phyloP scores from a whole-genome alignment of 768 basidiomycete genomes.

The Boletus rufocinnamomeus region DNA sequence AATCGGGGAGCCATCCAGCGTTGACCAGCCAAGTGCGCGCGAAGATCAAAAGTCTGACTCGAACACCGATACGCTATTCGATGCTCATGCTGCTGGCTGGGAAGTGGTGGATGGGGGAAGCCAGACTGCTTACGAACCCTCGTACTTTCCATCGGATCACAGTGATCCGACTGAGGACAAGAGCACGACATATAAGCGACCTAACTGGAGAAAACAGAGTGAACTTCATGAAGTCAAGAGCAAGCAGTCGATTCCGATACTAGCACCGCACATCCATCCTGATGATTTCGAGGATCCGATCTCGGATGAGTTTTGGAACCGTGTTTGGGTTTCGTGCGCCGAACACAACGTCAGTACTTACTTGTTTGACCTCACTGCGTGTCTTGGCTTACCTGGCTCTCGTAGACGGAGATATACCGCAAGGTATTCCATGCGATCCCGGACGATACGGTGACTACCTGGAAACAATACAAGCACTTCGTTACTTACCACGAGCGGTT shows the following conservation, averaged over 20 bases:
- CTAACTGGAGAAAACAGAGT: conserved; percentile 58
- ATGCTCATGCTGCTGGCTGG: conserved; percentile 43
- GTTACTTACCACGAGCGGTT: conserved; percentile 72
- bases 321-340: conserved; percentile 85
- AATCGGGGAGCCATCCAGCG: conserved; percentile 26
- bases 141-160: conserved; percentile 45
- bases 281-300: conserved; percentile 89
- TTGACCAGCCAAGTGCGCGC: conserved; percentile 29
- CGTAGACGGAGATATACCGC: conserved; percentile 90
- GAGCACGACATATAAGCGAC: conserved; percentile 48
- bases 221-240: conserved; percentile 55
- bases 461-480: conserved; percentile 95
- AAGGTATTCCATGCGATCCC: conserved; percentile 94
- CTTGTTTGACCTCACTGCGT: background rate
- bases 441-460: conserved; percentile 90
- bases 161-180: conserved; percentile 51
- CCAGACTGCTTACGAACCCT: conserved; percentile 47
- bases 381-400: conserved; percentile 3
- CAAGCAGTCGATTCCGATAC: conserved; percentile 62
- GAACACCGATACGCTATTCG: conserved; percentile 12
- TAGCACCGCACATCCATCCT: conserved; percentile 72
- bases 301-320: conserved; percentile 84
- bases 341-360: conserved; percentile 74
- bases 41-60: conserved; percentile 13
- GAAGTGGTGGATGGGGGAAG: conserved; percentile 45